Evolutionary conservation across 371 early-diverging fungal genomes (phyloP), one percentile per base, ranked within the genome.

Genomic region (Mortierella sp.): DNA sequence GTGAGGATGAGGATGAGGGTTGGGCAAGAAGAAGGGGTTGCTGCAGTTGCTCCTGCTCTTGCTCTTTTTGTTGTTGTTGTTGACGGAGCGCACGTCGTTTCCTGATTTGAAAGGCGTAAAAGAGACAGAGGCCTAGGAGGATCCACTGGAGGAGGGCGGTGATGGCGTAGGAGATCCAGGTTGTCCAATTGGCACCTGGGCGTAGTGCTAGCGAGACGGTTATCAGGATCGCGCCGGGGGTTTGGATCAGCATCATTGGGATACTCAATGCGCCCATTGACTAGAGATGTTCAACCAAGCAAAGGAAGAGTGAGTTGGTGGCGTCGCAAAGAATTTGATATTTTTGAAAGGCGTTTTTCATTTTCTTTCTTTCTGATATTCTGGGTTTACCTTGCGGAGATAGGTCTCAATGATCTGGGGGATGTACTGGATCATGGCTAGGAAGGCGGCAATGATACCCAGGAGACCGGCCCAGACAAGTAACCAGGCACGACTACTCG

Each of bases 391-490:
- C 81, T 92, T 92, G 43, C 90, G 78, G 40, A 88, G 80, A 90
- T 92, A 94, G 1, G 98, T 97, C 80, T 92, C 92, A 67, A 87
- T 76, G 47, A 98, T 95, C 82, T 98, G 98, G n/a, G 98, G 98
- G 19, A 97, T 58, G 77, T 95, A 97, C 86, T 97, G 96, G 65
- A 96, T 80, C n/a, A 94, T 88, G 5, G 96, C 91, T 43, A 95
- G 80, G 14, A 93, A 53, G 85, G 93, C 91, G 71, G 94, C 92
- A 9, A 93, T 77, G 34, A 96, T 65, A 19, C 97, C 97, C 47
- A 96, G 85, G 50, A 94, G 90, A 4, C 90, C 93, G 24, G 97
- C 97, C 93, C 94, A 96, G n/a, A 87, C 85, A 34, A 89, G 87
- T 2, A 92, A 90, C 55, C 86, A 87, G n/a, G 85, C 86, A 26